phyloP scores from a whole-genome alignment of 148 eudicot species.

The Camellia sinensis region DNA sequence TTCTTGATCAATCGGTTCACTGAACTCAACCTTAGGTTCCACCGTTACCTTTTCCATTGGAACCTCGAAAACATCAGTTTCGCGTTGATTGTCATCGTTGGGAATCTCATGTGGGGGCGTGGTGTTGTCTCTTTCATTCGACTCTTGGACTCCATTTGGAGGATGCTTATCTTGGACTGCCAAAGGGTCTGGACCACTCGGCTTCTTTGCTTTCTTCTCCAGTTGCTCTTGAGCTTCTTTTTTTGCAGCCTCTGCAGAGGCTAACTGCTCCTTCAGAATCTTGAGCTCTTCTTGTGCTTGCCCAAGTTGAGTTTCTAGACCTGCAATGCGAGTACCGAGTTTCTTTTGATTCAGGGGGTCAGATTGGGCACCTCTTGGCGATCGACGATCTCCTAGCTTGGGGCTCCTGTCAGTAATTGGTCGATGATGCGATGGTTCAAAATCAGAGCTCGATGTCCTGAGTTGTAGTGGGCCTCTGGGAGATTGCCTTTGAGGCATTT shows the following conservation, averaged over 20 bases:
- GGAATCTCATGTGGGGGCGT: constrained; percentile 19
- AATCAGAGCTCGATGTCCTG: constrained; percentile 62
- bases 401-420: constrained; percentile 55
- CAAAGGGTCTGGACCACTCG: constrained; percentile 15
- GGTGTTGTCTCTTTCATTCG: constrained; percentile 23
- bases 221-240: constrained; percentile 63
- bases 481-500: constrained; percentile 62
- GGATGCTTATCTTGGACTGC: constrained; percentile 26
- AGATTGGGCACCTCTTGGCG: constrained; percentile 61
- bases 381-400: constrained; percentile 53
- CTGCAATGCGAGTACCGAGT: constrained; percentile 72
- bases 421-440: constrained; percentile 61
- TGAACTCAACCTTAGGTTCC: constrained; percentile 23
- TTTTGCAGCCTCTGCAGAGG: constrained; percentile 66
- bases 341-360: constrained; percentile 61
- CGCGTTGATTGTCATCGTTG: constrained; percentile 33
- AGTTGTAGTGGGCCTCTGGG: constrained; percentile 46
- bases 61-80: constrained; percentile 90
- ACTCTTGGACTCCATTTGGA: constrained; percentile 22
- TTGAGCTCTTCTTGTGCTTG: constrained; percentile 89
- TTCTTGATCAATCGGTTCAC: constrained; percentile 24
- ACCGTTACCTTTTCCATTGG: constrained; percentile 42
- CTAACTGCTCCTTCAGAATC: constrained; percentile 65
- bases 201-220: constrained; percentile 40
- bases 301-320: constrained; percentile 76